These are phyloP conservation scores for Obba rivulosa DNA, from an alignment of 768 basidiomycete genomes.

Conservation along the genomic window DNA sequence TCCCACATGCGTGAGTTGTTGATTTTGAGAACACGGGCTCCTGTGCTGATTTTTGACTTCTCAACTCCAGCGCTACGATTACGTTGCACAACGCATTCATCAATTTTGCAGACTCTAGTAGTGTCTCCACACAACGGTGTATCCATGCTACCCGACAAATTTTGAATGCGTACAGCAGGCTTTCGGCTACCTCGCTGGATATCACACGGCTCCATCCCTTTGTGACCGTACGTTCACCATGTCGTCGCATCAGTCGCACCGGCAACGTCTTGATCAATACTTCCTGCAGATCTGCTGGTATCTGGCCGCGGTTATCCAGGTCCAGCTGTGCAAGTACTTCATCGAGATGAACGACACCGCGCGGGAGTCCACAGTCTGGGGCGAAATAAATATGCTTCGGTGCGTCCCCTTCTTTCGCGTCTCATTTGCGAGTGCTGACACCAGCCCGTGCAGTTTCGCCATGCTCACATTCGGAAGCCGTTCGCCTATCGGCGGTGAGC, in stretches of 20 bases:
- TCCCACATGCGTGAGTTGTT: conserved; percentile 74
- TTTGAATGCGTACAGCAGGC: conserved; percentile 65
- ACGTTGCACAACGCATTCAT: conserved; percentile 84
- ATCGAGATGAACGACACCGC: conserved; percentile 76
- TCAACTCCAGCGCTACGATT: conserved; percentile 62
- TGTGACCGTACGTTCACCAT: conserved; percentile 51
- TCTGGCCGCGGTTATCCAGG: conserved; percentile 80
- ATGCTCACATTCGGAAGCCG: conserved; percentile 78
- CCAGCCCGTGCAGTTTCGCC: conserved; percentile 52
- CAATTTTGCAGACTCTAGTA: conserved; percentile 62
- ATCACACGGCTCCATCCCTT: conserved; percentile 78
- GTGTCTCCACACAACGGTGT: conserved; percentile 67
- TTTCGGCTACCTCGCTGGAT: conserved; percentile 80
- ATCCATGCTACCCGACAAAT: conserved; percentile 72
- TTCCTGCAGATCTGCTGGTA: conserved; percentile 78
- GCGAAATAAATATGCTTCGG: conserved; percentile 82
- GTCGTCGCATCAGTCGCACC: not conserved
- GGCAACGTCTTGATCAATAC: not conserved
- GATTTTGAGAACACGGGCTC: conserved; percentile 3
- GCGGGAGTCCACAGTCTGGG: conserved; percentile 77
- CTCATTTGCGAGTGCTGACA: not conserved
- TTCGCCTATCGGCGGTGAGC: conserved; percentile 80
- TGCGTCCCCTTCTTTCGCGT: conserved; percentile 24
- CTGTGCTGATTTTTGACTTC: conserved; percentile 4
- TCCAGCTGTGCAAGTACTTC: conserved; percentile 81